These are phyloP conservation scores for Populus hybrid DNA, from an alignment of 441 rosid genomes.

Conservation along the genomic window DNA sequence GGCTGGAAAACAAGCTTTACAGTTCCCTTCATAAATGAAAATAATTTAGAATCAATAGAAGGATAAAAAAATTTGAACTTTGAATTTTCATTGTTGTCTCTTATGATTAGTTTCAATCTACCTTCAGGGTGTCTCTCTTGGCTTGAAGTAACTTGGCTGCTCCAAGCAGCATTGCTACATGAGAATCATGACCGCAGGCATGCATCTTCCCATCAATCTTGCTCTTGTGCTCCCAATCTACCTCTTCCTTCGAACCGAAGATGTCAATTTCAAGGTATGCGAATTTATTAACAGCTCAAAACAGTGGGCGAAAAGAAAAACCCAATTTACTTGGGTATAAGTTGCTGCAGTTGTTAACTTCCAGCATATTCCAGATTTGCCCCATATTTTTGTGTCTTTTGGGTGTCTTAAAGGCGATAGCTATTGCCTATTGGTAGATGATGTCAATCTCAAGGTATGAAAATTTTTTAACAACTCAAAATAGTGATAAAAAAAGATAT, in stretches of 20 bases:
- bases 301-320: no score
- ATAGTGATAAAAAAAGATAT: no score
- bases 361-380: not conserved
- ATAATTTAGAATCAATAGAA: not conserved
- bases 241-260: slow-evolving; percentile 44
- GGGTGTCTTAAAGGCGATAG: no score
- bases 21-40: slow-evolving; percentile 33
- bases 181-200: slow-evolving; percentile 76
- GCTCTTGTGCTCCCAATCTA: slow-evolving; percentile 73
- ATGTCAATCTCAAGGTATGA: no score
- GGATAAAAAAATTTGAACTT: not conserved
- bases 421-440: no score
- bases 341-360: not conserved
- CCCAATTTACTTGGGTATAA: no score
- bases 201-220: slow-evolving; percentile 72
- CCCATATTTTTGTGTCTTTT: no score
- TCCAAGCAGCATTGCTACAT: slow-evolving; percentile 73
- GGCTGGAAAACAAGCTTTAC: slow-evolving; percentile 56
- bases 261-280: not conserved
- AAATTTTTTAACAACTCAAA: no score
- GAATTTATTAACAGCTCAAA: not conserved
- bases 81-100: not conserved
- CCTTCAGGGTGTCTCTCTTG: slow-evolving; percentile 42
- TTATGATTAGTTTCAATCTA: not conserved
- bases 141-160: slow-evolving; percentile 65